Evolutionary conservation across 257 asterid species (phyloP).

Genomic region (Solanum dulcamara): DNA sequence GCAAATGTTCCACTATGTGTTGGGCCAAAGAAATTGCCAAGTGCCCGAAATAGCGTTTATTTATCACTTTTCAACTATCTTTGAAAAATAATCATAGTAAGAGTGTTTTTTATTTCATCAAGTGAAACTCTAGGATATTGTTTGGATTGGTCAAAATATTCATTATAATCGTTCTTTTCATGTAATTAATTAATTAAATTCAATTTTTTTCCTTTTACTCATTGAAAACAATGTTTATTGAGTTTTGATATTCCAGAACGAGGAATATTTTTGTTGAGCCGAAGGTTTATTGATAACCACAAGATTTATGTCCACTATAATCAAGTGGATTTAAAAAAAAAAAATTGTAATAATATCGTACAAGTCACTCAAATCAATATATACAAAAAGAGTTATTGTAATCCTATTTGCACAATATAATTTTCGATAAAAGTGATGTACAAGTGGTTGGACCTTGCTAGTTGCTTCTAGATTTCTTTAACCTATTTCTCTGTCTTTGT

Average conservation of each 20-base stretch:
- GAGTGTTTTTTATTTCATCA: too few species aligned
- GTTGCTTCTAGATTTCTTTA: background rate
- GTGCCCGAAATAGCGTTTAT: background rate
- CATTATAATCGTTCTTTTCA: too few species aligned
- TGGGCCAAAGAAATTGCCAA: background rate
- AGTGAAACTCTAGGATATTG: too few species aligned
- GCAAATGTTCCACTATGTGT: background rate
- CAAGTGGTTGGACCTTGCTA: background rate
- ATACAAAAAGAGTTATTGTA: background rate
- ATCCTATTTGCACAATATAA: background rate
- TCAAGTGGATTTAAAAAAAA: too few species aligned
- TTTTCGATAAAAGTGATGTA: background rate
- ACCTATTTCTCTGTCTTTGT: background rate
- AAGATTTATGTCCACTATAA: too few species aligned
- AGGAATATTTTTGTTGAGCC: too few species aligned
- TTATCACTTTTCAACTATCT: background rate
- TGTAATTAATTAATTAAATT: too few species aligned
- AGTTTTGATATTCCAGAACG: too few species aligned
- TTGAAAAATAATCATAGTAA: too few species aligned
- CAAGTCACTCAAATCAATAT: background rate
- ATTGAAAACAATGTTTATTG: too few species aligned
- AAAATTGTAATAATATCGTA: background rate
- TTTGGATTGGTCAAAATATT: too few species aligned
- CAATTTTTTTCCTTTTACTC: too few species aligned
- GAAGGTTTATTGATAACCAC: background rate